Conservation (phyloP, 2,329 filamentous ascomycete species). For the Cercospora canescens region DNA sequence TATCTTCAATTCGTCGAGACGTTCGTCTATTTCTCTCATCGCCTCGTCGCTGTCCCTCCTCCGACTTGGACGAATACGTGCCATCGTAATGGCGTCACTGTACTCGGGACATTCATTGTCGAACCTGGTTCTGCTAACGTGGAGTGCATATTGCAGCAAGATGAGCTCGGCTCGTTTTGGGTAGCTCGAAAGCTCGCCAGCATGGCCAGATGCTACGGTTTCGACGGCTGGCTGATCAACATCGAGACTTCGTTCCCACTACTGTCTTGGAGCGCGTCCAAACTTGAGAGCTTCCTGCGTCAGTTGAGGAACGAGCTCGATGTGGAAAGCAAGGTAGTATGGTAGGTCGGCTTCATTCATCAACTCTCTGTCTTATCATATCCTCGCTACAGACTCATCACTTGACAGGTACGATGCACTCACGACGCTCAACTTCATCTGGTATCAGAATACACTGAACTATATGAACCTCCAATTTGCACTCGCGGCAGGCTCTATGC, state of each 20-base stretch:
- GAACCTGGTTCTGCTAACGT: conserved; percentile 42
- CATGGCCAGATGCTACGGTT: conserved; percentile 45
- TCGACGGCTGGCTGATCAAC: conserved; percentile 51
- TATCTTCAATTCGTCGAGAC: conserved; percentile 46
- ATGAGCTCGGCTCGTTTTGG: conserved; percentile 12
- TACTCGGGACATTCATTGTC: conserved; percentile 46
- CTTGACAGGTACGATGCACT: conserved; percentile 47
- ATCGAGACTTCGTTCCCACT: conserved; percentile 46
- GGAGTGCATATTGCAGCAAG: conserved; percentile 32
- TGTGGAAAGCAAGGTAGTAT: conserved; percentile 37
- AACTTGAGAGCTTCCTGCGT: conserved; percentile 40
- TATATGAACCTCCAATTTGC: conserved; percentile 41
- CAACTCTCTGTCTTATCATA: too few species aligned
- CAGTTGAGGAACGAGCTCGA: conserved; percentile 39
- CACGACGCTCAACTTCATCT: conserved; percentile 43
- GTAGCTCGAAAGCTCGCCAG: conserved; percentile 41
- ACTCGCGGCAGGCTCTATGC: conserved; percentile 39
- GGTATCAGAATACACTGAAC: conserved; percentile 48
- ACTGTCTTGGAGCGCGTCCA: conserved; percentile 32
- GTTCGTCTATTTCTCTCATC: conserved; percentile 53
- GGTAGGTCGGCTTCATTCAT: conserved; percentile 35
- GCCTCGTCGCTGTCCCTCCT: conserved; percentile 47
- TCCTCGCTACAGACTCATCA: conserved; percentile 4
- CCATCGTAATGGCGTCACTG: conserved; percentile 49
- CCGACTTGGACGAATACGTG: conserved; percentile 48